Conservation (phyloP, 441 rosid genomes). For the Capsella rubella region DNA sequence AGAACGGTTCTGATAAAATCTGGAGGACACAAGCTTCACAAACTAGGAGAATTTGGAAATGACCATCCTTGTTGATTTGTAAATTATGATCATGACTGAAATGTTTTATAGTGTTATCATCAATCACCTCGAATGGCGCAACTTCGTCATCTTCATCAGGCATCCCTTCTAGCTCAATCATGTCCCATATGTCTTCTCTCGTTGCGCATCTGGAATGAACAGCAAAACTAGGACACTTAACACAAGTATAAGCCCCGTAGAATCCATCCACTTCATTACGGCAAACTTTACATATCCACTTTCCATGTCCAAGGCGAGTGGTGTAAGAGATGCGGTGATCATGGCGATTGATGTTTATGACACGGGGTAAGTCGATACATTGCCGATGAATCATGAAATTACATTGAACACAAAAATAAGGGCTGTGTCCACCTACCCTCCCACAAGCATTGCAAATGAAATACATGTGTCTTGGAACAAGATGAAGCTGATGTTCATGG, state of each 20-base stretch:
- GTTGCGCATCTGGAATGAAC: conserved; percentile 34
- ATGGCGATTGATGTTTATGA: neutral
- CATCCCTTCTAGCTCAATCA: neutral
- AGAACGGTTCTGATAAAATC: conserved; percentile 6
- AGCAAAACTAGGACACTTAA: conserved; percentile 3
- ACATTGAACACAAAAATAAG: conserved; percentile 51
- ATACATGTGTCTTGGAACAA: neutral
- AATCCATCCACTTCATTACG: neutral
- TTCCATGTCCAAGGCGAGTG: neutral
- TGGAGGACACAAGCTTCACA: conserved; percentile 15
- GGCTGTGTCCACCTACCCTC: conserved; percentile 50
- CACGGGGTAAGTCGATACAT: conserved; percentile 19
- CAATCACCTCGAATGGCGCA: conserved; percentile 7
- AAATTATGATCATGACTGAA: conserved; percentile 33
- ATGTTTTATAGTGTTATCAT: conserved; percentile 33
- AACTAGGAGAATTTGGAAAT: too few species aligned
- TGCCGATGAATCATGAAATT: conserved; percentile 36
- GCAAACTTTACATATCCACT: conserved; percentile 10
- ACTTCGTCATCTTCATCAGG: neutral
- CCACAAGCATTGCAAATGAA: conserved; percentile 52
- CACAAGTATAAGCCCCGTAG: conserved; percentile 36
- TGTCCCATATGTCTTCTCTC: neutral
- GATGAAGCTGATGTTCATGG: conserved; percentile 35
- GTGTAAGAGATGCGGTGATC: conserved; percentile 2
- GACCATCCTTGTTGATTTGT: neutral